These are phyloP conservation scores for Prunus yedoensis DNA, from an alignment of 331 rosid genomes.

Conservation along the genomic window DNA sequence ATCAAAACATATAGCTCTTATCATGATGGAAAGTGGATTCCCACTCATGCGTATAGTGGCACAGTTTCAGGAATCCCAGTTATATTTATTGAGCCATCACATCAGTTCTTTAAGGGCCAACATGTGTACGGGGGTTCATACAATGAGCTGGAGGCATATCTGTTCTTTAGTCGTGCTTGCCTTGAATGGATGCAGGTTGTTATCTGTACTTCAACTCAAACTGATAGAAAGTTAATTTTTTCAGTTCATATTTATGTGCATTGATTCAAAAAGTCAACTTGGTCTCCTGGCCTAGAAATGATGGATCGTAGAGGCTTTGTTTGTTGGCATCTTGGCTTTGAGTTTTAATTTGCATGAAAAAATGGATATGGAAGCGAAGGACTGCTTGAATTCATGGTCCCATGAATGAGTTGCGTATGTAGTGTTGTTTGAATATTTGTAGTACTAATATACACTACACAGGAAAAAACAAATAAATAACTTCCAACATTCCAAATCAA, in stretches of 20 bases:
- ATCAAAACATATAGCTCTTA: constrained; percentile 30
- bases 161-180: constrained; percentile 47
- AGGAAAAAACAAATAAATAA: no score
- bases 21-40: constrained; percentile 34
- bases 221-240: neutral
- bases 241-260: neutral
- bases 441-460: no score
- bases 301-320: neutral
- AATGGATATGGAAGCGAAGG: neutral
- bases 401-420: neutral
- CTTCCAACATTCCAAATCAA: neutral
- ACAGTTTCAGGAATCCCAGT: constrained; percentile 35
- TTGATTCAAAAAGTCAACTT: neutral
- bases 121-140: constrained; percentile 41
- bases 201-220: neutral
- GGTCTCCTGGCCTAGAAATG: neutral
- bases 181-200: constrained; percentile 51
- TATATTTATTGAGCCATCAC: constrained; percentile 34
- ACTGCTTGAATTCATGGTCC: neutral
- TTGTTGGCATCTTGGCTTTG: neutral
- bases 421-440: neutral
- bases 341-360: neutral
- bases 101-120: constrained; percentile 34
- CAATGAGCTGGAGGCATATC: constrained; percentile 41
- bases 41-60: constrained; percentile 34